Conservation (phyloP, 1,139 yeast genomes). For the Zygosaccharomyces pseudobailii region DNA sequence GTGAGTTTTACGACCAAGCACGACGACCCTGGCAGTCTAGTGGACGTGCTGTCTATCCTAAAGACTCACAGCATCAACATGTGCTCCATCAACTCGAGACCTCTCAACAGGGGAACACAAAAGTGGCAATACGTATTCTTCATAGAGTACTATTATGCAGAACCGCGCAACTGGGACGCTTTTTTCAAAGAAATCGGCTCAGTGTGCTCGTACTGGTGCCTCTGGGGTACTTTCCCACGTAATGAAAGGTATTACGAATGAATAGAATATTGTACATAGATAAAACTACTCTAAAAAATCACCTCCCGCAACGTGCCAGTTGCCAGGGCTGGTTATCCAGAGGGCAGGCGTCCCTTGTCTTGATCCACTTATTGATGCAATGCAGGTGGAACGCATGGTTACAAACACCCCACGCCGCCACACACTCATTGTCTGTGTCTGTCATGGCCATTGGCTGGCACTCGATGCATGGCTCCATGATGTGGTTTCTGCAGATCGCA, state of each 20-base stretch:
- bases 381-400: conserved; percentile 59
- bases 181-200: conserved; percentile 26
- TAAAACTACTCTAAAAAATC: conserved; percentile 1
- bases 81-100: conserved; percentile 68
- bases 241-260: conserved; percentile 33
- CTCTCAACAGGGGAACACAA: conserved; percentile 28
- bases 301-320: conserved; percentile 71
- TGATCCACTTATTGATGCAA: conserved; percentile 94
- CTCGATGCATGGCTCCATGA: conserved; percentile 98
- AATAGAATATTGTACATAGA: conserved; percentile 4
- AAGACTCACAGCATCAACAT: conserved; percentile 57
- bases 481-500: conserved; percentile 96
- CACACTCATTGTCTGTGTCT: conserved; percentile 70
- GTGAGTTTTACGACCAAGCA: conserved; percentile 63
- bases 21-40: conserved; percentile 71
- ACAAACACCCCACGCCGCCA: conserved; percentile 97
- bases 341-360: conserved; percentile 97
- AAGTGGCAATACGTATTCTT: conserved; percentile 82
- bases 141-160: conserved; percentile 48
- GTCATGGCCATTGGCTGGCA: conserved; percentile 84
- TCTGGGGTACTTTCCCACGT: conserved; percentile 40
- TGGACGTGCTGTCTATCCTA: conserved; percentile 59
- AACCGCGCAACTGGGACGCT: conserved; percentile 19
- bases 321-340: conserved; percentile 94
- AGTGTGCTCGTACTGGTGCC: conserved; percentile 32